Percentiles rank a stretch among this genome's conserved stretches.
Conservation (phyloP, 768 basidiomycete genomes). For the Psilocybe azurescens region DNA sequence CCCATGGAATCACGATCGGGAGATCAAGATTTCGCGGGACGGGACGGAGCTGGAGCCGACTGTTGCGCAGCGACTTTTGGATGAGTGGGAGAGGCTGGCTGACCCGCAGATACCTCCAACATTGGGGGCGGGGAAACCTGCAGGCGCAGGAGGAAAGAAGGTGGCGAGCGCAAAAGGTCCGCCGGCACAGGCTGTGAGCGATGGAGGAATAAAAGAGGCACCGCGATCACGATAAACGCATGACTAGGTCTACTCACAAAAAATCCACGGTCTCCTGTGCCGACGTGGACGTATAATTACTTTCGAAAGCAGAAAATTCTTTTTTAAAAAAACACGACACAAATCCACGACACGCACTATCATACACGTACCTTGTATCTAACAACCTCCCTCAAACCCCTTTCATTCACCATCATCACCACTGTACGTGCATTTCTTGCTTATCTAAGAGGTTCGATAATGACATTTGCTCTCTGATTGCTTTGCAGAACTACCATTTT, state of each 20-base stretch:
- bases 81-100: constrained; percentile 63
- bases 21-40: constrained; percentile 84
- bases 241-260: constrained; percentile 23
- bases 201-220: constrained; percentile 16
- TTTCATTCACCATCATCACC: constrained; percentile 24
- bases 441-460: neutral
- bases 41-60: constrained; percentile 91
- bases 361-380: constrained; percentile 28
- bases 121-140: constrained; percentile 8
- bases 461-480: neutral
- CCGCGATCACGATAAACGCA: constrained; percentile 34
- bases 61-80: constrained; percentile 69
- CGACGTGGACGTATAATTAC: neutral
- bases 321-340: constrained; percentile 1
- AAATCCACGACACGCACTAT: constrained; percentile 21
- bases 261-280: neutral
- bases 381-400: constrained; percentile 17
- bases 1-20: constrained; percentile 89
- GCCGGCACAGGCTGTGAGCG: neutral
- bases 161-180: constrained; percentile 2
- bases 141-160: constrained; percentile 1
- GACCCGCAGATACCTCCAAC: constrained; percentile 17
- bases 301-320: neutral
- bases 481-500: neutral
- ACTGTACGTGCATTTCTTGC: constrained; percentile 11